phyloP scores from a whole-genome alignment of 2,329 filamentous ascomycete genomes.

The Pseudogymnoascus sp. region DNA sequence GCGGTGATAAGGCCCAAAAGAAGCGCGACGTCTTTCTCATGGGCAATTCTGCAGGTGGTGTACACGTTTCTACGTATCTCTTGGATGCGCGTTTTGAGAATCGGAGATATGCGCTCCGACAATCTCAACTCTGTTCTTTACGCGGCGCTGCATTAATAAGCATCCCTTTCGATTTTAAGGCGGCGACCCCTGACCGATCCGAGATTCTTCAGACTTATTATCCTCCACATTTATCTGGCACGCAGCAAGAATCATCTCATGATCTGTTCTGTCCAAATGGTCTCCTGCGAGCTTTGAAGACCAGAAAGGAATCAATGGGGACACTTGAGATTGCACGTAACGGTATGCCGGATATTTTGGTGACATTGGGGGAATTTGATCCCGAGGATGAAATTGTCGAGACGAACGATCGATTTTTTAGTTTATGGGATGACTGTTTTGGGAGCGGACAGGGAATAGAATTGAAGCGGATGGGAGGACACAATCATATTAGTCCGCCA shows the following conservation, averaged over 20 bases:
- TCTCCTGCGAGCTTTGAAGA: constrained; percentile 17
- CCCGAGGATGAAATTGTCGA: constrained; percentile 26
- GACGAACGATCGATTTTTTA: constrained; percentile 24
- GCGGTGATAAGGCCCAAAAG: not conserved
- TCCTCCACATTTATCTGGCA: not conserved
- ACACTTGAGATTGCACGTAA: not conserved
- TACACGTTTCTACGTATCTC: constrained; percentile 26
- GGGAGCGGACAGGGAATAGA: constrained; percentile 18
- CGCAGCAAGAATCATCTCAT: not conserved
- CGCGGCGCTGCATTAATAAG: constrained; percentile 22
- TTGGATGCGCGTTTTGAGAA: constrained; percentile 19
- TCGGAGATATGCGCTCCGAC: constrained; percentile 17
- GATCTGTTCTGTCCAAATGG: constrained; percentile 6
- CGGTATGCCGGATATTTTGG: constrained; percentile 21
- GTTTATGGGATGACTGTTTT: constrained; percentile 21
- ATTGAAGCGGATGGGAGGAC: constrained; percentile 19
- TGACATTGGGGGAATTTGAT: constrained; percentile 24
- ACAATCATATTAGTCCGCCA: constrained; percentile 29
- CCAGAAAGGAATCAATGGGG: constrained; percentile 16
- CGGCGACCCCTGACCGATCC: not conserved
- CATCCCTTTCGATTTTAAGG: constrained; percentile 22
- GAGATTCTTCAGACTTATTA: constrained; percentile 14
- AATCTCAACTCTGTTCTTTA: constrained; percentile 11
- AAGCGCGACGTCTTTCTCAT: constrained; percentile 23
- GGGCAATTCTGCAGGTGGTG: constrained; percentile 28